Conservation (phyloP, 139 green algal genomes). For the Chlorella sp. region DNA sequence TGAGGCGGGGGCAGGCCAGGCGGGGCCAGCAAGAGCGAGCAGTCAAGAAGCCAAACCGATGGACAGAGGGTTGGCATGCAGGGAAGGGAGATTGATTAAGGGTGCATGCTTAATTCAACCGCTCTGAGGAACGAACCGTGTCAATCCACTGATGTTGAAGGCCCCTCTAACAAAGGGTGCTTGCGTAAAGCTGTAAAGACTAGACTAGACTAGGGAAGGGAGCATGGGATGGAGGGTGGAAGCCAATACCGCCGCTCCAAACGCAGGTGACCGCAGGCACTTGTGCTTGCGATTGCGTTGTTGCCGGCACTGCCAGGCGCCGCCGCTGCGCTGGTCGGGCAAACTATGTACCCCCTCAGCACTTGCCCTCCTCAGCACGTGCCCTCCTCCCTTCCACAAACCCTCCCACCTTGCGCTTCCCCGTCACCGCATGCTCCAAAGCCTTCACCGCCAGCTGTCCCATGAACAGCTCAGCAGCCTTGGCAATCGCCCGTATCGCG, state of each 20-base stretch:
- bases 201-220: too few species aligned
- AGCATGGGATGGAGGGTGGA: too few species aligned
- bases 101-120: too few species aligned
- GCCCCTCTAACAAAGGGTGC: too few species aligned
- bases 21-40: background rate
- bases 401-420: constrained; percentile 46
- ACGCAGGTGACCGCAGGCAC: background rate
- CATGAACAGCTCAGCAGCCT: constrained; percentile 61
- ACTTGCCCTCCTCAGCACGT: too few species aligned
- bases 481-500: constrained; percentile 49
- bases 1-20: background rate
- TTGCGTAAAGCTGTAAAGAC: too few species aligned
- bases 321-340: background rate
- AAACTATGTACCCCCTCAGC: background rate
- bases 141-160: too few species aligned
- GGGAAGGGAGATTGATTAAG: too few species aligned
- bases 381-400: background rate
- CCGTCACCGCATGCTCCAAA: constrained; percentile 21
- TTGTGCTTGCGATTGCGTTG: too few species aligned
- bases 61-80: background rate
- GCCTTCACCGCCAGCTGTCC: constrained; percentile 54
- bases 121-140: too few species aligned
- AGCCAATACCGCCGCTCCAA: background rate
- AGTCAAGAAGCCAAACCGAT: background rate
- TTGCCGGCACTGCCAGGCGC: too few species aligned